Percentiles rank a stretch among this genome's conserved stretches.
Conservation (phyloP, 2,329 filamentous ascomycete species). For the Aureobasidium sp. region DNA sequence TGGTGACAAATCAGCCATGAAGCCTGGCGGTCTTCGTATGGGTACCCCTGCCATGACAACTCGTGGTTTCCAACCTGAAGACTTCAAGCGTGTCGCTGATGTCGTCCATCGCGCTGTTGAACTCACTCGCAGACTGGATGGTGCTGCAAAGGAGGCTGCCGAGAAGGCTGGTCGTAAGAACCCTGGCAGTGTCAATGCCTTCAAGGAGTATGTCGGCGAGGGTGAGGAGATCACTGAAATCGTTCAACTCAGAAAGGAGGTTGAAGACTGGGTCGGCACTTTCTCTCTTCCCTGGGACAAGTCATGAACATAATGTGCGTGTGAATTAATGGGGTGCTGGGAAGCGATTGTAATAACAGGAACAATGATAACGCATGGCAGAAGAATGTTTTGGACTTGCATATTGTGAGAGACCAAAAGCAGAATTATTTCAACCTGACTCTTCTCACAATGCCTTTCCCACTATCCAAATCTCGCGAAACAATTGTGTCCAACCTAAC, state of each 20-base stretch:
- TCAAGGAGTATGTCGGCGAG: slow-evolving; percentile 58
- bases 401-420: background rate
- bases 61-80: slow-evolving; percentile 78
- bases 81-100: slow-evolving; percentile 33
- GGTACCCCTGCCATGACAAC: slow-evolving; percentile 98
- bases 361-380: slow-evolving; percentile 5
- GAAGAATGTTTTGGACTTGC: background rate
- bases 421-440: background rate
- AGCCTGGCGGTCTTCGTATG: slow-evolving; percentile 86
- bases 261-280: slow-evolving; percentile 69
- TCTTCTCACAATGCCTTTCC: background rate
- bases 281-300: slow-evolving; percentile 61
- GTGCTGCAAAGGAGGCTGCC: slow-evolving; percentile 59
- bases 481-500: background rate
- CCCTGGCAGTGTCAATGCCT: slow-evolving; percentile 55
- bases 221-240: slow-evolving; percentile 63
- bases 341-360: background rate
- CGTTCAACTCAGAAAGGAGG: slow-evolving; percentile 62
- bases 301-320: background rate
- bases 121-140: slow-evolving; percentile 69
- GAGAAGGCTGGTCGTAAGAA: slow-evolving; percentile 59
- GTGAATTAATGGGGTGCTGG: background rate
- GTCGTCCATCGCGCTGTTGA: slow-evolving; percentile 46
- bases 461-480: too few species aligned
- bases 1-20: slow-evolving; percentile 86